Evolutionary conservation across 2,329 filamentous ascomycete genomes (phyloP).

Genomic region (Fusarium musae): DNA sequence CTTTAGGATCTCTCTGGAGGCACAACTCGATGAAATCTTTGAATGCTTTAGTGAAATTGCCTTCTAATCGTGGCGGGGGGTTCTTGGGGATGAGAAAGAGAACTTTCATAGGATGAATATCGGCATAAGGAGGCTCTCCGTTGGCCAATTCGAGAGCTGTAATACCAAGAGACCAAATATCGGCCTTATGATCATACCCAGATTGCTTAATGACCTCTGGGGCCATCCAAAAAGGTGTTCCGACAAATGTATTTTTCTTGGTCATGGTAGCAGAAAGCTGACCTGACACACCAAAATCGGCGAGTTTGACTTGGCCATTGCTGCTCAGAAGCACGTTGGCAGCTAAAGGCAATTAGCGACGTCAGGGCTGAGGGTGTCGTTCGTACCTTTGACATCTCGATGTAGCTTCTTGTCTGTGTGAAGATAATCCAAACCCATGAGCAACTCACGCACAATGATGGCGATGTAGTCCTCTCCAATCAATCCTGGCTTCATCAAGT

Average conservation of each 20-base stretch:
- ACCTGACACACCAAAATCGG: slow-evolving; percentile 96
- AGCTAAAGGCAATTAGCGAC: slow-evolving; percentile 61
- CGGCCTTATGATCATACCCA: slow-evolving; percentile 96
- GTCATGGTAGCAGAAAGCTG: slow-evolving; percentile 98
- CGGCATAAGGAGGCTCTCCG: slow-evolving; percentile 92
- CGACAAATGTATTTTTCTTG: slow-evolving; percentile 99
- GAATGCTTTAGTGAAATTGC: slow-evolving; percentile 83
- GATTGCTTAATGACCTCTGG: slow-evolving; percentile 99
- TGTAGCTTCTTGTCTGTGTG: slow-evolving; percentile 97
- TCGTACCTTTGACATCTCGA: slow-evolving; percentile 89
- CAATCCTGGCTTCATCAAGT: slow-evolving; percentile 91
- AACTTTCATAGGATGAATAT: slow-evolving; percentile 99
- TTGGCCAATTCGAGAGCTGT: slow-evolving; percentile 92
- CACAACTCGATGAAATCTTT: slow-evolving; percentile 89
- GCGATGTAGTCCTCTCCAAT: slow-evolving; percentile 97
- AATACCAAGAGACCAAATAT: slow-evolving; percentile 97
- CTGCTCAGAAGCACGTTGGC: slow-evolving; percentile 91
- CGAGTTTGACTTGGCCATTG: slow-evolving; percentile 95
- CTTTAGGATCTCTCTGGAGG: slow-evolving; percentile 87
- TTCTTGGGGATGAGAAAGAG: slow-evolving; percentile 97
- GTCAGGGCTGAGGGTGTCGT: neutral
- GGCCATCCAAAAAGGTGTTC: slow-evolving; percentile 99
- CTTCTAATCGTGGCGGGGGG: slow-evolving; percentile 81
- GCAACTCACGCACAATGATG: slow-evolving; percentile 90
- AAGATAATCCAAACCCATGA: slow-evolving; percentile 91